Evolutionary conservation across 345 rosid species (phyloP).

Genomic region (Populus ilicifolia): DNA sequence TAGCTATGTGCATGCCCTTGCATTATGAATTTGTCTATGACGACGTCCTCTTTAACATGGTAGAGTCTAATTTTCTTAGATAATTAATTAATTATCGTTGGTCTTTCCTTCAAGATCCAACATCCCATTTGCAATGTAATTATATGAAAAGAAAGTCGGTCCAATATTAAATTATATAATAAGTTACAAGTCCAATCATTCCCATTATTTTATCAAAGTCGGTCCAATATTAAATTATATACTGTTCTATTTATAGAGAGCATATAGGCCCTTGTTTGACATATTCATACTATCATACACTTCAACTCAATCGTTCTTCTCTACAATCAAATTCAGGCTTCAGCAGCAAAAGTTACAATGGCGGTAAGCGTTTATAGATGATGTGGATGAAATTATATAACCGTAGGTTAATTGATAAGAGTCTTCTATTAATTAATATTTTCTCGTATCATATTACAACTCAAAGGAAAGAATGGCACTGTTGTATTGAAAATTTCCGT

Average conservation of each 20-base stretch:
- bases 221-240: too few species aligned
- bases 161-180: background rate
- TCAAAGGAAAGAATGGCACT: too few species aligned
- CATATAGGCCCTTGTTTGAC: background rate
- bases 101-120: too few species aligned
- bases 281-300: background rate
- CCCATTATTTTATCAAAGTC: background rate
- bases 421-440: too few species aligned
- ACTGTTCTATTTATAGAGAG: background rate
- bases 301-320: background rate
- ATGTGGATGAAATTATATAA: background rate
- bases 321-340: background rate
- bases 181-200: background rate
- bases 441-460: too few species aligned
- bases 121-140: too few species aligned
- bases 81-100: too few species aligned
- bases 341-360: background rate
- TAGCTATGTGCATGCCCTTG: too few species aligned
- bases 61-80: too few species aligned
- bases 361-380: background rate
- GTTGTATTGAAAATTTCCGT: background rate
- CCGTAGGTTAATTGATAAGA: background rate
- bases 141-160: background rate
- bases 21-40: too few species aligned
- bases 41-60: too few species aligned